Conservation (phyloP, 176 grass and related monocot genomes). For the Raddia guianensis region DNA sequence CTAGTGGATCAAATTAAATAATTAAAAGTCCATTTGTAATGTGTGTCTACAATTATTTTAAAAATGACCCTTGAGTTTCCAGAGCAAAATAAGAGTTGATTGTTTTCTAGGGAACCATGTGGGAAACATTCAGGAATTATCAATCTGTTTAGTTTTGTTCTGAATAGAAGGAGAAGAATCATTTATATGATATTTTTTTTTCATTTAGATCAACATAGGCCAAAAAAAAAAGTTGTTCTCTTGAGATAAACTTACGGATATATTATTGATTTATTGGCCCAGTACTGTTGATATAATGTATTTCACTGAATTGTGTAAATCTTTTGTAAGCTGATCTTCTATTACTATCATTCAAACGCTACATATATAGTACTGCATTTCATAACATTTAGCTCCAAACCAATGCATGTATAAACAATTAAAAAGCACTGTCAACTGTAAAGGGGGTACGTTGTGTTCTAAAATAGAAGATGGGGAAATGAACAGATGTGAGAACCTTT, state of each 20-base stretch:
- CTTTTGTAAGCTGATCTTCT: not conserved
- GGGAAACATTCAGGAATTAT: not conserved
- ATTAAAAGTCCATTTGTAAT: not conserved
- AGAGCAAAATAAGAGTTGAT: not conserved
- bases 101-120: not conserved
- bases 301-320: not conserved
- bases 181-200: not conserved
- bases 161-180: not conserved
- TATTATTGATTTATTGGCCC: not conserved
- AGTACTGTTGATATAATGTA: not conserved
- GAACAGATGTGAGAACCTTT: slow-evolving; percentile 52
- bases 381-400: not conserved
- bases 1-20: not conserved
- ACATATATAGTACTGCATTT: not conserved
- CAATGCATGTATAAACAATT: not conserved
- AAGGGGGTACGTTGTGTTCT: not conserved
- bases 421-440: not conserved
- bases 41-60: not conserved
- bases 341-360: not conserved
- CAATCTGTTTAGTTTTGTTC: not conserved
- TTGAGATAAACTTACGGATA: not conserved
- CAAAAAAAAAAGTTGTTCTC: not conserved
- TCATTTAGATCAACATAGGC: not conserved
- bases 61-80: not conserved
- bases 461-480: not conserved